Conservation (phyloP, 2,329 filamentous ascomycete genomes). For the Gliomastix tumulicola region DNA sequence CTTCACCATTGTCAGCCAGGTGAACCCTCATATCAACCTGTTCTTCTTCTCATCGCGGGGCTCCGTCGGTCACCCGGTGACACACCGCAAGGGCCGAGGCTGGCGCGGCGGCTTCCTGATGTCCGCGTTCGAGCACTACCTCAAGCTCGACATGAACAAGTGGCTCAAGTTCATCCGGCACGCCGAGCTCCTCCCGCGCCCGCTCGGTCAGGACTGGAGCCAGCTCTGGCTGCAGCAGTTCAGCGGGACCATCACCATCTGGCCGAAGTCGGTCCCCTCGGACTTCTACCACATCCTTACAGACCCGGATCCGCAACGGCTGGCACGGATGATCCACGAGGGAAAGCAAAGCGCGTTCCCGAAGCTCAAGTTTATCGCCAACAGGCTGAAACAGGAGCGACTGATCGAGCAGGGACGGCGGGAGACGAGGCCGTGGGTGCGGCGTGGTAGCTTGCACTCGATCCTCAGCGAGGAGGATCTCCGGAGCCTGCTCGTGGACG, state of each 20-base stretch:
- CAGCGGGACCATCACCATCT: conserved; percentile 90
- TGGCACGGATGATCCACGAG: conserved; percentile 84
- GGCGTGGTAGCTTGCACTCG: conserved; percentile 49
- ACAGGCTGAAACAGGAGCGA: conserved; percentile 78
- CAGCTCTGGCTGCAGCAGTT: conserved; percentile 96
- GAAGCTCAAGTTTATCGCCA: conserved; percentile 84
- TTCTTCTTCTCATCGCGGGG: conserved; percentile 98
- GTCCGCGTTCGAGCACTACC: conserved; percentile 84
- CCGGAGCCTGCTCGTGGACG: conserved; percentile 34
- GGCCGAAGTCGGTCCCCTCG: conserved; percentile 72
- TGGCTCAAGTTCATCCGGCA: conserved; percentile 95
- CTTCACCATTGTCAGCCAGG: conserved; percentile 82
- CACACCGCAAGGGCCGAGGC: conserved; percentile 84
- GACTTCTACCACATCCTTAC: conserved; percentile 85
- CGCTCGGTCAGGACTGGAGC: conserved; percentile 91
- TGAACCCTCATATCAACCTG: conserved; percentile 96
- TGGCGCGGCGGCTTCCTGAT: conserved; percentile 96
- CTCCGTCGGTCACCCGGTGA: conserved; percentile 86
- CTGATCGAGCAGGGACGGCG: conserved; percentile 51
- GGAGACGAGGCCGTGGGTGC: conserved; percentile 40
- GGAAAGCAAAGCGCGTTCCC: conserved; percentile 87
- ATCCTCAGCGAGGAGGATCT: conserved; percentile 57
- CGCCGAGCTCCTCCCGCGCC: conserved; percentile 83
- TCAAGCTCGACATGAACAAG: conserved; percentile 95
- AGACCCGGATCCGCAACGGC: conserved; percentile 67